Percentiles rank a stretch among this genome's conserved stretches.
These are phyloP conservation scores for Globisporangium solare DNA, from an alignment of 352 stramenopile genomes.

Conservation along the genomic window DNA sequence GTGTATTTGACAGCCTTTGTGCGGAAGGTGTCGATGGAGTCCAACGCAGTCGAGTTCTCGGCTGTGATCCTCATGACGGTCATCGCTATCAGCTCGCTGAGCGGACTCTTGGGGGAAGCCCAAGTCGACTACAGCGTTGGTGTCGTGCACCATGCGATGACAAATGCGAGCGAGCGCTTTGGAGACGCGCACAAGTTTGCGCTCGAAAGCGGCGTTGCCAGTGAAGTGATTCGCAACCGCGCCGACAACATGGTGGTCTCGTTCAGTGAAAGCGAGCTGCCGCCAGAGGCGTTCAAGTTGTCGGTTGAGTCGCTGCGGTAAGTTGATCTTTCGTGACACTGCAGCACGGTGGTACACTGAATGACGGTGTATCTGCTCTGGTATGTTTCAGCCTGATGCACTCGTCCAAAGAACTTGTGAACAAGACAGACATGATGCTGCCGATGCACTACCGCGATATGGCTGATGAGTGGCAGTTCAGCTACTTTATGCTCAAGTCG, in stretches of 20 bases:
- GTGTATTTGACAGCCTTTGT: constrained; percentile 28
- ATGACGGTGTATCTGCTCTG: not conserved
- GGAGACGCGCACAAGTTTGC: constrained; percentile 31
- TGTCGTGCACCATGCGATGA: constrained; percentile 66
- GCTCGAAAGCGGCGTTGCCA: constrained; percentile 27
- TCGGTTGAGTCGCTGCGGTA: constrained; percentile 55
- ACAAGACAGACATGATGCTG: constrained; percentile 44
- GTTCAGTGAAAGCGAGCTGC: constrained; percentile 72
- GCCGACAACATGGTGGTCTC: constrained; percentile 59
- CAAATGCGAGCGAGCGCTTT: constrained; percentile 62
- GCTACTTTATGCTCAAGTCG: constrained; percentile 81
- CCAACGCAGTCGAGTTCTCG: constrained; percentile 56
- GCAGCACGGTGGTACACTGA: no score
- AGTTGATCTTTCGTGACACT: constrained; percentile 3
- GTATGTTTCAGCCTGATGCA: constrained; percentile 37
- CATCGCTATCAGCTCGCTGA: constrained; percentile 64
- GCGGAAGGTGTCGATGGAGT: constrained; percentile 34
- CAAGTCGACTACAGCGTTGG: constrained; percentile 83
- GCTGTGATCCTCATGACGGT: constrained; percentile 72
- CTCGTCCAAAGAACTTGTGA: constrained; percentile 43
- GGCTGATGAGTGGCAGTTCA: constrained; percentile 56
- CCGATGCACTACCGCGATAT: constrained; percentile 54
- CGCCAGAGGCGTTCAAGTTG: constrained; percentile 52
- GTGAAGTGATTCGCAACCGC: constrained; percentile 31
- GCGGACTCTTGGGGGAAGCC: constrained; percentile 65